A percentile compares a stretch with the other conserved stretches of the same genome.
Evolutionary conservation across 169 alveolate species (phyloP).

Genomic region (Babesia caballi): DNA sequence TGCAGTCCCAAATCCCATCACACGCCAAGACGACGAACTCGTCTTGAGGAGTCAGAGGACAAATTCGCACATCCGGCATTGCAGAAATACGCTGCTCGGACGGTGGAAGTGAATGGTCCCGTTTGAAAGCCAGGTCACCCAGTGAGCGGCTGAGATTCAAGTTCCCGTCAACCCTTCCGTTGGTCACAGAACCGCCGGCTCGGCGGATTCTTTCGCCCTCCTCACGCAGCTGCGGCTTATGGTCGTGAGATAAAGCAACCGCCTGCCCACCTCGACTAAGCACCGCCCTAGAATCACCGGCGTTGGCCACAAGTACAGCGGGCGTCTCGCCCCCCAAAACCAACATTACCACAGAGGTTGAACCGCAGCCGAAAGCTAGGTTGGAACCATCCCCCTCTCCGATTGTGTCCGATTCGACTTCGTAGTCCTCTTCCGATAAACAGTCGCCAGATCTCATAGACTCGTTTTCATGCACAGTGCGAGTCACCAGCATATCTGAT

Average conservation of each 20-base stretch:
- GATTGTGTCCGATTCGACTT: slow-evolving; percentile 4
- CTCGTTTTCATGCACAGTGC: slow-evolving; percentile 8
- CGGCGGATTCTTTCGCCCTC: slow-evolving; percentile 89
- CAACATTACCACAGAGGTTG: slow-evolving; percentile 85
- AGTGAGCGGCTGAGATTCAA: slow-evolving; percentile 94
- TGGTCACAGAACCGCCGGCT: slow-evolving; percentile 95
- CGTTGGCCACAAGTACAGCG: slow-evolving; percentile 92
- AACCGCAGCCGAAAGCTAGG: slow-evolving; percentile 82
- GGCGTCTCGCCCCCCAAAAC: slow-evolving; percentile 74
- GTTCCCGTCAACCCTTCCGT: slow-evolving; percentile 94
- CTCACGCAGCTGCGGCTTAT: slow-evolving; percentile 94
- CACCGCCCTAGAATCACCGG: slow-evolving; percentile 99
- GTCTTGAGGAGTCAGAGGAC: slow-evolving; percentile 80
- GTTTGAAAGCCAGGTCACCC: slow-evolving; percentile 95
- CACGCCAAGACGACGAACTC: slow-evolving; percentile 97
- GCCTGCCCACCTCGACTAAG: slow-evolving; percentile 89
- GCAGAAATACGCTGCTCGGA: slow-evolving; percentile 92
- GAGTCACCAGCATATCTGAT: slow-evolving; percentile 1
- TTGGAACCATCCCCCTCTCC: slow-evolving; percentile 55
- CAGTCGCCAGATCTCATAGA: slow-evolving; percentile 20
- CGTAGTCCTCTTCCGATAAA: slow-evolving; percentile 4
- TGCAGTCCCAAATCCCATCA: slow-evolving; percentile 99
- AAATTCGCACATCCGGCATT: slow-evolving; percentile 89
- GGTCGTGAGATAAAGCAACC: slow-evolving; percentile 93
- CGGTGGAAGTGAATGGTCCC: slow-evolving; percentile 81